Base-by-base conservation (phyloP, 1,139 yeast species). In the Zygoascus hellenicus region DNA sequence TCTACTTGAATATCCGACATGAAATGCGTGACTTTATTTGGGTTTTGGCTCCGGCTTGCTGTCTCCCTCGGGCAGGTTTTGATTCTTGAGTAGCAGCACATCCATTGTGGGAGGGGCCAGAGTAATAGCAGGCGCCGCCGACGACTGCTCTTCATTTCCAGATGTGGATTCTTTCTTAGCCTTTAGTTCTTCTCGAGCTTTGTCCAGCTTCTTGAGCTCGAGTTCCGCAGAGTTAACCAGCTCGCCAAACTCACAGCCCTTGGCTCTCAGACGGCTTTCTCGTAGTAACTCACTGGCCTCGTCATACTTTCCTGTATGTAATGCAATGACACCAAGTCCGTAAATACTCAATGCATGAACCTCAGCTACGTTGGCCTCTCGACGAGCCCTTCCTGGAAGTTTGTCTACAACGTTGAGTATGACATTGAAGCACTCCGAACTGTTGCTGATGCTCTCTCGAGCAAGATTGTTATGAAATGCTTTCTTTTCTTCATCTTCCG, bases 321-420 rank as follows among this genome's bases (percentile, higher is more conserved):
- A 65, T 43, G 79, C 75, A 13, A 87, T 75, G 4, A 89, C 95
- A 0, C 96, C 97, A 37, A 87, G 70, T 0, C 96, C 95, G 60
- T 87, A 90, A 0, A 88, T 80, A 0, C 96, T 80, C 59, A 88
- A 70, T 0, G 95, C 95, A 30, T 83, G 78, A 2, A 85, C 80
- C 54, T 86, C 88, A 5, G 74, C 72, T 9, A 76, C 72, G 13
- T 71, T 68, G 5, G 68, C 66, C 31, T 72, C 73, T 16, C 76
- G 65, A 35, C 74, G 66, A 32, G 67, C 67, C 17, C 59, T 61
- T 39, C 71, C 66, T 2, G 82, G 79, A 6, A 79, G 61, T 33
- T 71, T 67, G 53, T 77, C 78, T 3, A 83, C 74, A 39, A 78
- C 77, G 34, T 70, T 71, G 30, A 82, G 64, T 26, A 83, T 82